Base-by-base conservation (phyloP, 768 basidiomycete species). In the Rhizopogon rudus region DNA sequence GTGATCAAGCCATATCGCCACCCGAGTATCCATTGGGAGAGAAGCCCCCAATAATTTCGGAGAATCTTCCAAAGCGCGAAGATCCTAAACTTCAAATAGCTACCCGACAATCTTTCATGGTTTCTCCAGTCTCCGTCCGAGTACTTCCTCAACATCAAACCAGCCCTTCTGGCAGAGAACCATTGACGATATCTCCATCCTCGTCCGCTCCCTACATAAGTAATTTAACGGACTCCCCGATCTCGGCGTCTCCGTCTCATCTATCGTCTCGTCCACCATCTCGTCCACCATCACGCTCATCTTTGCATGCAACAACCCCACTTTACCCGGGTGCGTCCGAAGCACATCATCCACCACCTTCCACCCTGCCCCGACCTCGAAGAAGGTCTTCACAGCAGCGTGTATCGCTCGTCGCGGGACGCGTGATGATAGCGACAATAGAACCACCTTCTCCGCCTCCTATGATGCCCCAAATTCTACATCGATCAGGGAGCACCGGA, bases 311-410 rank as follows among this genome's bases (percentile, higher is more conserved):
- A 9, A 37, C 14, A 56, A 56, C 52, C 56, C 63, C 52, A 51
- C 64, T 59, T 58, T 66, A 60, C 37, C 60, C 58, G 33, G 55
- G 50, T 52, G 22, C 58, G 20, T 48, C 63, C 35, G 61, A 63
- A 51, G 50, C 59, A 31, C 63, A 65, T 49, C 68, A 63, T 39
- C 62, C 72, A 28, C 61, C 71, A 6, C 66, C 74, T 25, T 60
- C 75, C 12, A 78, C 82, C 10, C 77, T 79, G 20, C 78, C 84
- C 35, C 84, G 87, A 5, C 79, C 88, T 35, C 81, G 90, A 16
- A 77, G 88, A 48, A 78, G 91, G 53, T 91, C 90, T 39, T 91
- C 91, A 6, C 90, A 91, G 61, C 89, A 91, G 58, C 81, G 91
- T 48, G 87, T 93, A 25, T 92, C 91, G 13, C 77, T 93, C 40